Evolutionary conservation across 768 basidiomycete species (phyloP).

Genomic region (Coprinopsis sp.): DNA sequence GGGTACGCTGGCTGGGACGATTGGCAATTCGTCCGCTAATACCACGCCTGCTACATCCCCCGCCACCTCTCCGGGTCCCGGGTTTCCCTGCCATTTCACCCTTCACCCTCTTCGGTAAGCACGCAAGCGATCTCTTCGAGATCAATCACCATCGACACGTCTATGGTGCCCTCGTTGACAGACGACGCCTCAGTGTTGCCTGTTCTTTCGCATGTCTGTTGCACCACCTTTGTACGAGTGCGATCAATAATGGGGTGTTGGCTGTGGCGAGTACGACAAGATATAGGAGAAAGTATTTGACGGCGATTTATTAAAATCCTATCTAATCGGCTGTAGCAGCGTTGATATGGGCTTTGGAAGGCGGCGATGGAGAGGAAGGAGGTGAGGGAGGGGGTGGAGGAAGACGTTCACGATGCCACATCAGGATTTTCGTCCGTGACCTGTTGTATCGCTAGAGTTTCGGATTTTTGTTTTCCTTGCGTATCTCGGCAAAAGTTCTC

Average conservation of each 20-base stretch:
- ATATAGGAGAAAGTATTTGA: conserved; percentile 90
- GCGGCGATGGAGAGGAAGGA: too few species aligned
- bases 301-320: conserved; percentile 57
- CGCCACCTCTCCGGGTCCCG: too few species aligned
- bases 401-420: too few species aligned
- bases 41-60: conserved; percentile 11
- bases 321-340: too few species aligned
- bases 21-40: conserved; percentile 1
- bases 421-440: too few species aligned
- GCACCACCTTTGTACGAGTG: conserved; percentile 92
- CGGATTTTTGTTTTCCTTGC: too few species aligned
- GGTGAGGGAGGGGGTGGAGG: too few species aligned
- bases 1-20: neutral
- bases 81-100: conserved; percentile 1
- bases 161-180: conserved; percentile 44
- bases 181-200: conserved; percentile 91
- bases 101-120: too few species aligned
- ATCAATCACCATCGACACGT: conserved; percentile 30
- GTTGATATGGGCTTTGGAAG: too few species aligned
- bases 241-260: conserved; percentile 88
- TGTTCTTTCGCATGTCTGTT: conserved; percentile 89
- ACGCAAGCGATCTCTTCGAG: conserved; percentile 23
- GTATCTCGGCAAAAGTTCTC: too few species aligned
- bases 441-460: too few species aligned
- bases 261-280: conserved; percentile 90